A percentile compares a stretch with the other conserved stretches of the same genome.
phyloP scores from a whole-genome alignment of 306 rosid species.

The Trichosanthes cucumerina region DNA sequence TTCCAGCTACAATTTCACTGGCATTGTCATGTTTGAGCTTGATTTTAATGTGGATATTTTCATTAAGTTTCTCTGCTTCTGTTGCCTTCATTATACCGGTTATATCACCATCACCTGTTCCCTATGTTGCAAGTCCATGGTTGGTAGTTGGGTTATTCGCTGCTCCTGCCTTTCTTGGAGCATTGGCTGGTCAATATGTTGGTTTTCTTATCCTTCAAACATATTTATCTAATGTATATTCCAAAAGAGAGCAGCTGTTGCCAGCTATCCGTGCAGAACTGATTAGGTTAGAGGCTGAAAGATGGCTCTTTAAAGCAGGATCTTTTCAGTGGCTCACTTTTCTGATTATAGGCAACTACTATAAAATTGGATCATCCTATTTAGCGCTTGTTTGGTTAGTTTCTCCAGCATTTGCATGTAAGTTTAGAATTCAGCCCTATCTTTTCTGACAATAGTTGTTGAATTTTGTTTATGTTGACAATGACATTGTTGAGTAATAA shows the following conservation, averaged over 20 bases:
- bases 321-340: slow-evolving; percentile 86
- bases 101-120: slow-evolving; percentile 62
- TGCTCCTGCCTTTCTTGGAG: slow-evolving; percentile 88
- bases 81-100: slow-evolving; percentile 54
- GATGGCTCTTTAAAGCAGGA: slow-evolving; percentile 97
- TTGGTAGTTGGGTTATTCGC: slow-evolving; percentile 80
- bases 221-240: slow-evolving; percentile 39
- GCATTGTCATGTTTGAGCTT: slow-evolving; percentile 58
- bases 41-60: slow-evolving; percentile 61
- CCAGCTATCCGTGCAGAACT: slow-evolving; percentile 36
- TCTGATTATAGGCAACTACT: slow-evolving; percentile 67
- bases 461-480: not conserved
- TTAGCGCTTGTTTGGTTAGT: slow-evolving; percentile 91
- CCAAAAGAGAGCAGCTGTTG: slow-evolving; percentile 43
- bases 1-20: slow-evolving; percentile 69
- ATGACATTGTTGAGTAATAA: not conserved
- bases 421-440: slow-evolving; percentile 9
- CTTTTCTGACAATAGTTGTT: not conserved
- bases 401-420: slow-evolving; percentile 92
- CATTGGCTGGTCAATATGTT: slow-evolving; percentile 71
- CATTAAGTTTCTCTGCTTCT: slow-evolving; percentile 48
- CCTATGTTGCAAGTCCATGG: slow-evolving; percentile 82
- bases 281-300: slow-evolving; percentile 80
- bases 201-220: slow-evolving; percentile 64
- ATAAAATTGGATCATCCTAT: slow-evolving; percentile 76